Evolutionary conservation across 495 filamentous ascomycete species (phyloP).

Genomic region (Aspergillus mulundensis): DNA sequence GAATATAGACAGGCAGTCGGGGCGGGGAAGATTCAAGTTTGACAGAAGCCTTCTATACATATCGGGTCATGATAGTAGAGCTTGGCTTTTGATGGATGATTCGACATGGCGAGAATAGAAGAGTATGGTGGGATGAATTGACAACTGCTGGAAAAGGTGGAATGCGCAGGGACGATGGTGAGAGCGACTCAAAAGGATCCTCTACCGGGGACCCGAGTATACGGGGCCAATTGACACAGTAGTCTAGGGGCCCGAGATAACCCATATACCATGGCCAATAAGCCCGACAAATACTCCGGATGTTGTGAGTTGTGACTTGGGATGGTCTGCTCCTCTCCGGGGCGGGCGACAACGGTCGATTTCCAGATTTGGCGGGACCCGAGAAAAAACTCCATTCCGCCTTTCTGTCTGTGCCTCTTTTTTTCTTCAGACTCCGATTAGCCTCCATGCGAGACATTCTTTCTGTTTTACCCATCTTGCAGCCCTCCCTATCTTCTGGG

Average conservation of each 20-base stretch:
- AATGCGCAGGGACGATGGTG: background rate
- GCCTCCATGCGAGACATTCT: background rate
- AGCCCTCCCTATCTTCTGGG: background rate
- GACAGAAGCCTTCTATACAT: background rate
- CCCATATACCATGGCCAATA: too few species aligned
- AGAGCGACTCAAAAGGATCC: background rate
- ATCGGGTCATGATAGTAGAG: background rate
- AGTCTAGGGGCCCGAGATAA: background rate
- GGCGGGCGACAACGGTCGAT: slow-evolving; percentile 4
- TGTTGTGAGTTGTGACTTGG: background rate
- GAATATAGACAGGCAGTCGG: background rate
- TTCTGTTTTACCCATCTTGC: background rate
- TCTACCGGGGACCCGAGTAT: slow-evolving; percentile 4
- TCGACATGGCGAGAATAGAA: too few species aligned
- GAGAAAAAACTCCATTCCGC: background rate
- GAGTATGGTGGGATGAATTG: background rate
- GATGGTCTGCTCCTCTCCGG: background rate
- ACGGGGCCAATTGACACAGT: too few species aligned
- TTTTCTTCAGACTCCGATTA: background rate
- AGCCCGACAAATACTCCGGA: background rate
- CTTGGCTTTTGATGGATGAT: background rate
- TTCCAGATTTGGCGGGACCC: slow-evolving; percentile 4
- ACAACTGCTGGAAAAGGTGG: background rate
- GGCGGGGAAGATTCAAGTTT: background rate
- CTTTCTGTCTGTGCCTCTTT: background rate